Evolutionary conservation across 306 rosid species (phyloP), one percentile per base, ranked within the genome.

Genomic region (Mimosa bimucronata): DNA sequence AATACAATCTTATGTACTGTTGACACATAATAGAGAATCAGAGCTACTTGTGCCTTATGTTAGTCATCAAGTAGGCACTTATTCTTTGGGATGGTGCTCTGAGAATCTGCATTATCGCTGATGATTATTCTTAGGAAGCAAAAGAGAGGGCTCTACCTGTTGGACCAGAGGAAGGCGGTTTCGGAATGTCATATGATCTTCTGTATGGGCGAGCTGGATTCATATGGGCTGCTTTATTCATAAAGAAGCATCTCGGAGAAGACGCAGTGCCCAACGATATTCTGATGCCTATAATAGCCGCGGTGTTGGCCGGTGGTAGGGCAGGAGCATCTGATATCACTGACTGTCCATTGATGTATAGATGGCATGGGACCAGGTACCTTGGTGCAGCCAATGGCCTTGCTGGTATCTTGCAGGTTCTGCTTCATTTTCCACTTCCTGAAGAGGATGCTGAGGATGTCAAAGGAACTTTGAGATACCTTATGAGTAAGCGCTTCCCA

Each of bases 141-240:
- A 86, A 87, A 72, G 98, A 94, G 88, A 85, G 84, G 80, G 97
- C 97, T 21, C 86, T 94, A 3, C 92, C 98, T 2, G 84, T 88
- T 71, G 98, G 98, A 80, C 94, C 97, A 0, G 97, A 94, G 74
- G 98, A 94, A 87, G 98, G 98, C n/a, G 98, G 98, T 71, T 91
- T 94, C 34, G 97, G 98, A 66, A 92, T 94, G 98, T 94, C 98
- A 44, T 94, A 94, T 66, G 98, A 94, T 83, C 97, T 94, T 73
- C 90, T 91, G 1, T 87, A 91, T 2, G 98, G 98, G 16, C 83
- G 98, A 71, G 90, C 97, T 18, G 98, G 98, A 19, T 90, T 94
- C 83, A 44, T 94, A 70, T 94, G 97, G 97, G 93, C 87, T 29
- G 97, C 94, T 44, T 76, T 92, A 55, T 94, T 91, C 82, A 13